Evolutionary conservation across 2,329 filamentous ascomycete genomes (phyloP).

Genomic region (Nemania sp.): DNA sequence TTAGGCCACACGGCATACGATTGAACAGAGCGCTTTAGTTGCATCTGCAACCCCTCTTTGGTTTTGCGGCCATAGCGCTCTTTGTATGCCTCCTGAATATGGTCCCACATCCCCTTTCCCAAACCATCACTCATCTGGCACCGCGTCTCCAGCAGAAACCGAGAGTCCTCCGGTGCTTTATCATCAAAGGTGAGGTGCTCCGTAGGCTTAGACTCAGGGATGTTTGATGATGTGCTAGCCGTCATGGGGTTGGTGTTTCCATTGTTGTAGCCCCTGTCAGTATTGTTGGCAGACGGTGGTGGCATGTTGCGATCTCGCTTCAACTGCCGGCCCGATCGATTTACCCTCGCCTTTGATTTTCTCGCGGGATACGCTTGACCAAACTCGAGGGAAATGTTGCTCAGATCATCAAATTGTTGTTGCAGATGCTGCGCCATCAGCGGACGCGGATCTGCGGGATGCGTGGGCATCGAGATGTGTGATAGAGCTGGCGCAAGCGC

Average conservation of each 20-base stretch:
- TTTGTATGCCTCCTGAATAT: slow-evolving; percentile 53
- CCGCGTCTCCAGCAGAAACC: slow-evolving; percentile 55
- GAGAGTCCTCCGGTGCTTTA: slow-evolving; percentile 53
- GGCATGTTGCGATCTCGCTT: slow-evolving; percentile 29
- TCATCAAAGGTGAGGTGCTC: slow-evolving; percentile 47
- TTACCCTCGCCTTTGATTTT: slow-evolving; percentile 30
- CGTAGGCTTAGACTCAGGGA: background rate
- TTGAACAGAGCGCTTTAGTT: slow-evolving; percentile 54
- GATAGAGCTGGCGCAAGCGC: slow-evolving; percentile 31
- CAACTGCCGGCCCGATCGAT: slow-evolving; percentile 26
- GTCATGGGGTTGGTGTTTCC: background rate
- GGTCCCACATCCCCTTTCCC: slow-evolving; percentile 63
- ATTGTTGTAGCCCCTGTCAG: background rate
- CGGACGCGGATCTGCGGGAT: slow-evolving; percentile 30
- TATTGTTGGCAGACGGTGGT: slow-evolving; percentile 19
- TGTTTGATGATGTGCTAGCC: background rate
- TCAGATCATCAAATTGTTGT: slow-evolving; percentile 17
- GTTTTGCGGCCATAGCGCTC: slow-evolving; percentile 42
- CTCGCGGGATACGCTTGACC: slow-evolving; percentile 26
- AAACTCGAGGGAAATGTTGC: slow-evolving; percentile 20
- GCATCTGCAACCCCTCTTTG: slow-evolving; percentile 61
- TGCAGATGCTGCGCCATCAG: slow-evolving; percentile 21
- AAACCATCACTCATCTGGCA: slow-evolving; percentile 51
- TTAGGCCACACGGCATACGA: slow-evolving; percentile 55
- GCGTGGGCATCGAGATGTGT: slow-evolving; percentile 32